Base-by-base conservation (phyloP, 2,329 filamentous ascomycete species). In the Fusarium tuaranense region DNA sequence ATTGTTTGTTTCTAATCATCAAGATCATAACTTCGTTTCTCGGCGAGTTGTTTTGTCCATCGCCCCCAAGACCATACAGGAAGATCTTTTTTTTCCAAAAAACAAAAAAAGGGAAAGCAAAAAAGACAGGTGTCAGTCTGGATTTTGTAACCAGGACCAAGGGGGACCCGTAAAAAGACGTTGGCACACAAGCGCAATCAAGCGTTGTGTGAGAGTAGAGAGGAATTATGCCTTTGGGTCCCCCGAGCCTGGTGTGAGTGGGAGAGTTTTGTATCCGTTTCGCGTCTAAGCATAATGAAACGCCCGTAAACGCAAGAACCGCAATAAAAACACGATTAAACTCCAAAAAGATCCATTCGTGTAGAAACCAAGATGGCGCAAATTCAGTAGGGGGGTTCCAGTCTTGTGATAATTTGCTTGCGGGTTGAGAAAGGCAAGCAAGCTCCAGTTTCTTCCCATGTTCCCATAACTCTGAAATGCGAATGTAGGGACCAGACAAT, bases 11-110 rank as follows among this genome's bases (percentile, higher is more conserved):
- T 51, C 46, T 51, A 76, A 80, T 80, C 76, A 76, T 80, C 79
- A 80, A 80, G 78, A 80, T 79, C 76, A 69, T 81, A 74, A 76
- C 73, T 72, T 75, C 76, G 71, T 77, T 77, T 34, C 68, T 73
- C 77, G 77, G 77, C 76, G 72, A 69, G 60, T 68, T n/a, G n/a
- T 22, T 16, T 34, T 58, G 58, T 75, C 75, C 46, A 27, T 51
- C 46, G 76, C 75, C 71, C 75, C 71, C 67, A 68, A 67, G 64
- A 70, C 72, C 76, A 74, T 78, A 74, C 77, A 78, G 76, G 63
- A 25, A 16, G 69, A 75, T 73, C 70, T 44, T 65, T 69, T 63
- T 68, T 71, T 66, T 72, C 72, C 7, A 66, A 70, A 34, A 74
- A 55, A 76, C 74, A 78, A 78, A 34, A 34, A 34, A 34, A 77